These are phyloP conservation scores for Penicillium malachiteum DNA, from an alignment of 495 filamentous ascomycete genomes.

Conservation along the genomic window DNA sequence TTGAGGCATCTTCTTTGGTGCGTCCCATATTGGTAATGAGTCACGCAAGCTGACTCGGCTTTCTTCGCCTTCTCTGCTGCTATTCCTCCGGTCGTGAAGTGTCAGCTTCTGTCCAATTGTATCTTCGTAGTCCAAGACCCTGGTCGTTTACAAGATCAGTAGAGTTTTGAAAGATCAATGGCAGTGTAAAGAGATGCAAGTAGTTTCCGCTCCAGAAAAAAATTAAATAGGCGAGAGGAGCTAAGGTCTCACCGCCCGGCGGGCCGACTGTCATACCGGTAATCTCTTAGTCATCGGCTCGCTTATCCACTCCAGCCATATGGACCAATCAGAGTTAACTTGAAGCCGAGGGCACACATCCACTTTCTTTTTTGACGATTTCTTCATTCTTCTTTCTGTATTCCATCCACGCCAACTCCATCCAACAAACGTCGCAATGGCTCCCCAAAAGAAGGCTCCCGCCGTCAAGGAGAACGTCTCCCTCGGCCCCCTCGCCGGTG, in stretches of 20 bases:
- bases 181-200: constrained; percentile 1
- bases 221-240: constrained; percentile 37
- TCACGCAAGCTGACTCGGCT: constrained; percentile 1
- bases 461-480: constrained; percentile 95
- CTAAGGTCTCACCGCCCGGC: constrained; percentile 28
- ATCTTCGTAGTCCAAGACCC: constrained; percentile 1
- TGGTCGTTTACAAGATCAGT: constrained; percentile 1
- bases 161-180: constrained; percentile 19
- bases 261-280: constrained; percentile 34
- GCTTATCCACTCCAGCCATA: constrained; percentile 23
- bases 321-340: constrained; percentile 30
- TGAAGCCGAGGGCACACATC: constrained; percentile 47
- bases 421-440: constrained; percentile 55
- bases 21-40: constrained; percentile 33
- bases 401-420: constrained; percentile 45
- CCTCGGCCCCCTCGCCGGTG: constrained; percentile 90
- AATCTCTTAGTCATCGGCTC: constrained; percentile 25
- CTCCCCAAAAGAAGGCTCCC: constrained; percentile 71
- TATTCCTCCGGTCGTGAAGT: neutral
- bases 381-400: constrained; percentile 34
- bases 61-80: neutral
- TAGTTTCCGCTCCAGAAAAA: constrained; percentile 19
- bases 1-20: constrained; percentile 62
- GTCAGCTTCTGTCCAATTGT: constrained; percentile 5
- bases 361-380: constrained; percentile 28